Evolutionary conservation across 2,329 filamentous ascomycete genomes (phyloP).

Genomic region (Hypoxylon sp.): DNA sequence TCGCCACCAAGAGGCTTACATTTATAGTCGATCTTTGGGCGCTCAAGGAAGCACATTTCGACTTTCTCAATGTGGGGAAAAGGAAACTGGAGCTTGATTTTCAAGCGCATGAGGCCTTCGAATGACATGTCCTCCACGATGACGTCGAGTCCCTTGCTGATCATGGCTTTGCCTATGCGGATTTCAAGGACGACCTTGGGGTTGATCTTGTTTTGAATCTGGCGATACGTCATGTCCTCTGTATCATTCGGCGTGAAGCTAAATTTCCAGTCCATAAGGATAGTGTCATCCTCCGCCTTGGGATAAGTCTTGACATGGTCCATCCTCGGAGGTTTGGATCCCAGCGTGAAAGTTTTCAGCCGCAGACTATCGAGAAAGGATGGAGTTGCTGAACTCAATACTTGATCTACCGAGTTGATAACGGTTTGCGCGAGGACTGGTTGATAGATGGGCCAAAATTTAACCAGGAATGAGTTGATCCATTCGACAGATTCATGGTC

Average conservation of each 20-base stretch:
- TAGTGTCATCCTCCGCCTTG: slow-evolving; percentile 92
- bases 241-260: slow-evolving; percentile 98
- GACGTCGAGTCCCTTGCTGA: slow-evolving; percentile 96
- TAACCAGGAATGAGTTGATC: slow-evolving; percentile 99
- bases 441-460: slow-evolving; percentile 99
- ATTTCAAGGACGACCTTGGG: slow-evolving; percentile 97
- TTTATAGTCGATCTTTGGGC: slow-evolving; percentile 92
- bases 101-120: slow-evolving; percentile 94
- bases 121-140: slow-evolving; percentile 99
- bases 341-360: slow-evolving; percentile 92
- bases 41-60: slow-evolving; percentile 93
- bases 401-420: slow-evolving; percentile 94
- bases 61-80: slow-evolving; percentile 96
- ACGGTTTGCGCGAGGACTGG: slow-evolving; percentile 93
- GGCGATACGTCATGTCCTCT: slow-evolving; percentile 88
- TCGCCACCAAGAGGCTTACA: slow-evolving; percentile 98
- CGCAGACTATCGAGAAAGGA: slow-evolving; percentile 93
- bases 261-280: slow-evolving; percentile 99
- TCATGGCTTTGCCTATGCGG: slow-evolving; percentile 92
- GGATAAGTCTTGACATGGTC: slow-evolving; percentile 99
- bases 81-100: slow-evolving; percentile 95
- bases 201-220: slow-evolving; percentile 95
- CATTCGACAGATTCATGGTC: slow-evolving; percentile 95
- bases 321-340: slow-evolving; percentile 93
- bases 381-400: slow-evolving; percentile 91